These are phyloP conservation scores for Chrysosporium queenslandicum DNA, from an alignment of 2,329 filamentous ascomycete genomes.

Conservation along the genomic window DNA sequence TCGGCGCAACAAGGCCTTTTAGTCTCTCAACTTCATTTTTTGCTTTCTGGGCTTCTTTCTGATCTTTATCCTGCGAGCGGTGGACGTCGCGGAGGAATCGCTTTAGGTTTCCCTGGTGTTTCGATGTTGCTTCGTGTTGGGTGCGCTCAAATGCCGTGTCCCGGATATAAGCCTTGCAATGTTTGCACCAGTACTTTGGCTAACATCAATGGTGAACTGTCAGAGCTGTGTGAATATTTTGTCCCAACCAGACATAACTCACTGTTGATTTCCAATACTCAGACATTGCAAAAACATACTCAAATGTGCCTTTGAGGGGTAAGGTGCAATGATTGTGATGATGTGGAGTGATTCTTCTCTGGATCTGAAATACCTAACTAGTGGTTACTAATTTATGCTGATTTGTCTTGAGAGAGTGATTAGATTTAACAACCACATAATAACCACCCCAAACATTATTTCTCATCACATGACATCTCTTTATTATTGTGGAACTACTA, in stretches of 20 bases:
- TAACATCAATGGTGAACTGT: conserved; percentile 28
- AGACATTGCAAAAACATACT: conserved; percentile 53
- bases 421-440: no score
- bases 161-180: conserved; percentile 80
- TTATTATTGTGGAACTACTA: no score
- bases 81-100: conserved; percentile 84
- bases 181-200: conserved; percentile 96
- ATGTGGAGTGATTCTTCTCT: no score
- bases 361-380: no score
- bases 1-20: conserved; percentile 59
- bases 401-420: no score
- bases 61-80: conserved; percentile 67
- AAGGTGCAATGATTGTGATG: no score
- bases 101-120: conserved; percentile 77
- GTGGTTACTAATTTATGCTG: no score
- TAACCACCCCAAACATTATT: no score
- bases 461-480: no score
- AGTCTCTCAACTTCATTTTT: conserved; percentile 77
- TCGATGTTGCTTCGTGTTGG: conserved; percentile 79
- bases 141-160: conserved; percentile 83
- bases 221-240: neutral
- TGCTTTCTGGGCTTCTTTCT: conserved; percentile 71
- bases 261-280: conserved; percentile 98
- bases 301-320: no score
- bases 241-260: conserved; percentile 22